Percentiles rank a stretch among this genome's conserved stretches.
Evolutionary conservation across 1,284 basidiomycete genomes (phyloP).

Genomic region (Tilletia setariae): DNA sequence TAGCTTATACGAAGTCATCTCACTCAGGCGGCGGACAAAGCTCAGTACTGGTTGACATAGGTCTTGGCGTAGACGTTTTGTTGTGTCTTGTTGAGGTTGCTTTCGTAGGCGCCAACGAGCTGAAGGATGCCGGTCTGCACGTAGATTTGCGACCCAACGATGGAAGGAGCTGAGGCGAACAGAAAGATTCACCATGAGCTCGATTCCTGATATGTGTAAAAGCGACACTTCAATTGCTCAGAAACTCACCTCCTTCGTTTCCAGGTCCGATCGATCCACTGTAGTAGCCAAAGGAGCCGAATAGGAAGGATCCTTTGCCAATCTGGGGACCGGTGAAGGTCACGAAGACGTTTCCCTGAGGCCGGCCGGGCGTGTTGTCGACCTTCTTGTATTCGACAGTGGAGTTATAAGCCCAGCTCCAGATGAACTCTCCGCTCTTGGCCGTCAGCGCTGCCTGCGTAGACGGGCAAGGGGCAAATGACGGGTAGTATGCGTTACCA

Average conservation of each 20-base stretch:
- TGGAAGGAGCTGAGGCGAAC: not conserved
- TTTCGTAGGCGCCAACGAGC: not conserved
- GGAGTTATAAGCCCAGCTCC: not conserved
- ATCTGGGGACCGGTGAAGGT: slow-evolving; percentile 7
- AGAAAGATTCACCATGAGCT: not conserved
- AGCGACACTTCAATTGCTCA: not conserved
- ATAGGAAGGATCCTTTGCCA: not conserved
- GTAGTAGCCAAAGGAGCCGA: not conserved
- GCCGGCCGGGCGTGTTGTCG: not conserved
- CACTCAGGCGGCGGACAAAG: too few species aligned
- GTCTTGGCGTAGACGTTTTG: not conserved
- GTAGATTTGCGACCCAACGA: not conserved
- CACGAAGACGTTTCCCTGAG: not conserved
- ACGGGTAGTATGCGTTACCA: not conserved
- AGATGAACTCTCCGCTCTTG: slow-evolving; percentile 2
- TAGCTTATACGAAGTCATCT: too few species aligned
- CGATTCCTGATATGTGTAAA: too few species aligned
- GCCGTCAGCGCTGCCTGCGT: not conserved
- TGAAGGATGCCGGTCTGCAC: not conserved
- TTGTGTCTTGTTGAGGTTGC: not conserved
- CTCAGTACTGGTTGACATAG: not conserved
- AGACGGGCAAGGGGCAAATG: not conserved
- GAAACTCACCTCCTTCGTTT: not conserved
- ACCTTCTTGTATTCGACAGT: slow-evolving; percentile 6
- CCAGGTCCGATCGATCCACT: not conserved